These are phyloP conservation scores for Hagleromyces aurorensis DNA, from an alignment of 805 yeast genomes.

Conservation along the genomic window DNA sequence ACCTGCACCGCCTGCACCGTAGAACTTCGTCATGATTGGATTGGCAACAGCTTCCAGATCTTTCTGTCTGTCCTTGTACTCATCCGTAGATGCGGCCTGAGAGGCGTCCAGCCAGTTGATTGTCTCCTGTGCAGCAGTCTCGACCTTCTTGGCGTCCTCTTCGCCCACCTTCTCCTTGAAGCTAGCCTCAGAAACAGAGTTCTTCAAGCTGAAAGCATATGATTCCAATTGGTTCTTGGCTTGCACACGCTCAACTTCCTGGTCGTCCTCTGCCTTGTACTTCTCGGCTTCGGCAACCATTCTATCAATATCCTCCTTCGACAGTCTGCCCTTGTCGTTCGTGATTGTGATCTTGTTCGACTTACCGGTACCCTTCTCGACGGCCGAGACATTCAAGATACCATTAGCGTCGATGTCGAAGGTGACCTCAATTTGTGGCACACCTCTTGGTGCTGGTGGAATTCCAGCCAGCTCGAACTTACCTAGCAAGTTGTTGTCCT, in stretches of 20 bases:
- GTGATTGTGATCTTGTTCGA: slow-evolving; percentile 94
- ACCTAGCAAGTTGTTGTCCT: slow-evolving; percentile 94
- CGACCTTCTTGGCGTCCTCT: slow-evolving; percentile 58
- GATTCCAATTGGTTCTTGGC: slow-evolving; percentile 95
- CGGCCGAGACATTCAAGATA: slow-evolving; percentile 90
- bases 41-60: slow-evolving; percentile 91
- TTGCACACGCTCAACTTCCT: slow-evolving; percentile 85
- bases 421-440: slow-evolving; percentile 95
- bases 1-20: slow-evolving; percentile 86
- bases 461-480: slow-evolving; percentile 94
- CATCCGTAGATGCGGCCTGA: slow-evolving; percentile 89
- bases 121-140: slow-evolving; percentile 77
- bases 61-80: slow-evolving; percentile 87
- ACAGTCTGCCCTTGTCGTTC: slow-evolving; percentile 97
- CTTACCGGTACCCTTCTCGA: slow-evolving; percentile 98
- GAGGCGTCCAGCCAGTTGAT: slow-evolving; percentile 88
- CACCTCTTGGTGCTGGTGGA: slow-evolving; percentile 99
- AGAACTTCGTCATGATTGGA: slow-evolving; percentile 95
- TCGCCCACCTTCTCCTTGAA: slow-evolving; percentile 76
- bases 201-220: slow-evolving; percentile 88
- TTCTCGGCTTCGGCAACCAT: slow-evolving; percentile 98
- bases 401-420: slow-evolving; percentile 97
- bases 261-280: slow-evolving; percentile 93
- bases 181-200: slow-evolving; percentile 62
- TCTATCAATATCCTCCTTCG: slow-evolving; percentile 95